Conservation (phyloP, 495 filamentous ascomycete species). For the Darksidea phi region DNA sequence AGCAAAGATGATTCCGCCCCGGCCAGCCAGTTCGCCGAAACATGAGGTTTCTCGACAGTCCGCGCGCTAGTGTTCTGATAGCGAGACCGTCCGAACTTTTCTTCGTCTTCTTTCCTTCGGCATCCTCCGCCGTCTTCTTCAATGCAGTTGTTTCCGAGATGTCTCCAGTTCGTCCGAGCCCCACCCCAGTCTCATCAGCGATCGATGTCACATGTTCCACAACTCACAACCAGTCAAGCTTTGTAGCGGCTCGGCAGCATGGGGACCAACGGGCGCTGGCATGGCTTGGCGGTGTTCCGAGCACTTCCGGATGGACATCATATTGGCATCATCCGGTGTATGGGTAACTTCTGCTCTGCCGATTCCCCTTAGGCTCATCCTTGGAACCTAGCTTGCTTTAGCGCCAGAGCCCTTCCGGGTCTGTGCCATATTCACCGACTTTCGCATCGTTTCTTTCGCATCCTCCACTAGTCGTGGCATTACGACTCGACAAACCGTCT, state of each 20-base stretch:
- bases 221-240: slow-evolving; percentile 11
- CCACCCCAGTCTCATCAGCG: slow-evolving; percentile 1
- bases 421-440: too few relatives aligned
- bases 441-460: too few relatives aligned
- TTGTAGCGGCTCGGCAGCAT: slow-evolving; percentile 20
- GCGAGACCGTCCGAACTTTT: too few relatives aligned
- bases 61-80: too few relatives aligned
- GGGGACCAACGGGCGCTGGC: not conserved
- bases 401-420: too few relatives aligned
- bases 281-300: too few relatives aligned
- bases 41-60: not conserved
- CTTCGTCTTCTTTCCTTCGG: not conserved
- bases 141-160: not conserved
- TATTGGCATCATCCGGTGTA: too few relatives aligned
- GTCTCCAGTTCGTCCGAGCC: not conserved
- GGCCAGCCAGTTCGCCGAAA: not conserved
- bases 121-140: not conserved
- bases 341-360: too few relatives aligned
- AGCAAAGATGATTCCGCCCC: not conserved
- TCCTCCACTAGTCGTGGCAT: too few relatives aligned
- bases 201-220: slow-evolving; percentile 13
- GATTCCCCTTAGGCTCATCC: too few relatives aligned
- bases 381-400: too few relatives aligned
- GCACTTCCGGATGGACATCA: slow-evolving; percentile 1
- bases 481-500: too few relatives aligned